phyloP scores from a whole-genome alignment of 2,329 filamentous ascomycete genomes.

The Metarhizium brunneum region DNA sequence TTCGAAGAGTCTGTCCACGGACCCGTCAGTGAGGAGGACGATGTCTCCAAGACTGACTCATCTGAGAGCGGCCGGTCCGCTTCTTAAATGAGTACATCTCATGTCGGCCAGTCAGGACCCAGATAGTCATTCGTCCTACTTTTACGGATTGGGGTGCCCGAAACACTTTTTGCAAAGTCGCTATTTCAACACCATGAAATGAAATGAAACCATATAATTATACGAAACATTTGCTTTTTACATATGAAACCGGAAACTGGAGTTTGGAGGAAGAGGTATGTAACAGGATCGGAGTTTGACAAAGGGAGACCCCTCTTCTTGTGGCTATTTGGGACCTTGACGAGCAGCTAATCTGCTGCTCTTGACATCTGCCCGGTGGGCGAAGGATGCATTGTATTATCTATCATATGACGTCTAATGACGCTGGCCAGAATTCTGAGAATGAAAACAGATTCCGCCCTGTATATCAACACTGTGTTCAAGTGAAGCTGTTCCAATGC shows the following conservation, averaged over 20 bases:
- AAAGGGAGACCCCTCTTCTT: constrained; percentile 1
- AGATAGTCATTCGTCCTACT: constrained; percentile 11
- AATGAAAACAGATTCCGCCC: background rate
- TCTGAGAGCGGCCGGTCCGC: constrained; percentile 53
- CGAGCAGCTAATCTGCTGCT: constrained; percentile 1
- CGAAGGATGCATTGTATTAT: constrained; percentile 22
- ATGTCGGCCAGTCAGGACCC: constrained; percentile 8
- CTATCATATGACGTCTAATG: constrained; percentile 11
- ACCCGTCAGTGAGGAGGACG: constrained; percentile 46
- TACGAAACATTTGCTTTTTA: constrained; percentile 6
- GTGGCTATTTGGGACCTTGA: constrained; percentile 17
- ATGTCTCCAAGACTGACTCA: constrained; percentile 45
- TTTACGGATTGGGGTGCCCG: background rate
- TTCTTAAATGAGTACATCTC: constrained; percentile 30
- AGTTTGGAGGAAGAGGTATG: constrained; percentile 1
- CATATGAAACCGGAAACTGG: background rate
- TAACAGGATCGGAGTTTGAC: constrained; percentile 7
- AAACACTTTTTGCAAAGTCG: background rate
- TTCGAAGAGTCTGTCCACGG: constrained; percentile 84
- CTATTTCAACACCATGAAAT: constrained; percentile 1
- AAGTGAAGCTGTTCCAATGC: background rate
- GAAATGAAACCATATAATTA: constrained; percentile 13
- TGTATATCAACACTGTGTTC: background rate
- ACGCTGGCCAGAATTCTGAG: background rate
- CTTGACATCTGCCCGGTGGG: constrained; percentile 9